Evolutionary conservation across 1,284 basidiomycete genomes (phyloP), one percentile per base, ranked within the genome.

Genomic region (Agaricales sp.): DNA sequence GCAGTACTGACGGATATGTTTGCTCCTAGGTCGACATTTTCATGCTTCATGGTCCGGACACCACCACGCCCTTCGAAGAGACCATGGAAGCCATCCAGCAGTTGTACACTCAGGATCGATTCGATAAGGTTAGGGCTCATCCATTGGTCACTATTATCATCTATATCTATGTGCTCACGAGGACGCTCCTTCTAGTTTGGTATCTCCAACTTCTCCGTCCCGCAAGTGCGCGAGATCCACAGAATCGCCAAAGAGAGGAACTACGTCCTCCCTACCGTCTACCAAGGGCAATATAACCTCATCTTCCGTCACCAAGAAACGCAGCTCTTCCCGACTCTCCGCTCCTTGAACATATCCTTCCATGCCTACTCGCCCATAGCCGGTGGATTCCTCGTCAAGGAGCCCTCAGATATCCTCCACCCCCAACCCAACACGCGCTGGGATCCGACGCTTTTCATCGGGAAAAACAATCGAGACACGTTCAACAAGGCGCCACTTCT

Each of bases 141-240:
- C 39, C 26, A 30, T 6, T 11, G 4, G 39, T 41, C 8, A 18
- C n/a, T 8, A 41, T 11, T 16, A 20, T 41, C 16, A 6, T 41
- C 39, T 16, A 41, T 4, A 8, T 20, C 8, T 8, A 6, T 14
- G 6, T 30, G 6, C 16, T 18, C 39, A 41, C 39, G 8, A 20
- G 4, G 8, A 41, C 16, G 16, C n/a, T 8, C 30, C 30, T 35
- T 20, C 39, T 41, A 41, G 39, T 69, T 77, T 45, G 72, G 74
- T 2, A 55, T 77, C 45, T 72, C 69, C 52, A 75, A 75, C 55
- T 77, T 63, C 53, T 62, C 68, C 13, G 65, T 69, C 60, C 66
- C 62, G 64, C 68, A 71, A 60, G 68, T 72, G 11, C 62, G 61
- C 20, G 57, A 63, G 50, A 64, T 70, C 24, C 56, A 62, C 41